These are phyloP conservation scores for Truncatella angustata DNA, from an alignment of 2,329 filamentous ascomycete genomes.

Conservation along the genomic window DNA sequence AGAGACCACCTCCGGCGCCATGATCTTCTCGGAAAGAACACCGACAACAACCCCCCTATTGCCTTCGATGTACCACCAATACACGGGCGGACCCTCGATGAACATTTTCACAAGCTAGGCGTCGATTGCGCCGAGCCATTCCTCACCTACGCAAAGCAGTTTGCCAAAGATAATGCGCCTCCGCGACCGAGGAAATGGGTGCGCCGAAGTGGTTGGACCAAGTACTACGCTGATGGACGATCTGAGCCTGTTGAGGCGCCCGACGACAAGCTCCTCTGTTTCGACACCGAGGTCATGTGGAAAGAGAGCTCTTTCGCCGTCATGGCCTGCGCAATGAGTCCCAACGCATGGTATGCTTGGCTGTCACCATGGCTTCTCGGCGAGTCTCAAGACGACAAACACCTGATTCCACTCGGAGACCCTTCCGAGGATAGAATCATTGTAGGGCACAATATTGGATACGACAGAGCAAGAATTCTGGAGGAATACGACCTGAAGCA, in stretches of 20 bases:
- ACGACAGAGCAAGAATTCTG: constrained; percentile 81
- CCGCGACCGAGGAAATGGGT: constrained; percentile 70
- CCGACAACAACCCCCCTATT: constrained; percentile 72
- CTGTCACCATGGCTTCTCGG: constrained; percentile 91
- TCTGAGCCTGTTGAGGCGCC: constrained; percentile 72
- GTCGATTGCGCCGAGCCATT: constrained; percentile 86
- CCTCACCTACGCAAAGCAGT: constrained; percentile 70
- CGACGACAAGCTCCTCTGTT: constrained; percentile 78
- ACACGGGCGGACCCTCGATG: constrained; percentile 79
- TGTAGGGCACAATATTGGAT: constrained; percentile 94
- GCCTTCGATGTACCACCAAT: constrained; percentile 82
- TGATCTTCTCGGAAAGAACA: constrained; percentile 87
- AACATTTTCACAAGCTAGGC: constrained; percentile 90
- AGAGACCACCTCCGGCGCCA: constrained; percentile 81
- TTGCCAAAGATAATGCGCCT: constrained; percentile 61
- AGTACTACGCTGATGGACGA: constrained; percentile 74
- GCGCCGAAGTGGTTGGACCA: constrained; percentile 85
- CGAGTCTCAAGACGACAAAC: constrained; percentile 72
- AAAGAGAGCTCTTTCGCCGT: constrained; percentile 89
- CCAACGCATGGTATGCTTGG: constrained; percentile 95
- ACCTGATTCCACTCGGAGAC: constrained; percentile 86
- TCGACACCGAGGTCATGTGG: constrained; percentile 97
- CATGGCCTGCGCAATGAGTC: constrained; percentile 92
- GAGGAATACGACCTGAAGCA: constrained; percentile 89
- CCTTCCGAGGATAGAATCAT: constrained; percentile 70